phyloP scores from a whole-genome alignment of 2,329 filamentous ascomycete species.

The Bertia moriformis region DNA sequence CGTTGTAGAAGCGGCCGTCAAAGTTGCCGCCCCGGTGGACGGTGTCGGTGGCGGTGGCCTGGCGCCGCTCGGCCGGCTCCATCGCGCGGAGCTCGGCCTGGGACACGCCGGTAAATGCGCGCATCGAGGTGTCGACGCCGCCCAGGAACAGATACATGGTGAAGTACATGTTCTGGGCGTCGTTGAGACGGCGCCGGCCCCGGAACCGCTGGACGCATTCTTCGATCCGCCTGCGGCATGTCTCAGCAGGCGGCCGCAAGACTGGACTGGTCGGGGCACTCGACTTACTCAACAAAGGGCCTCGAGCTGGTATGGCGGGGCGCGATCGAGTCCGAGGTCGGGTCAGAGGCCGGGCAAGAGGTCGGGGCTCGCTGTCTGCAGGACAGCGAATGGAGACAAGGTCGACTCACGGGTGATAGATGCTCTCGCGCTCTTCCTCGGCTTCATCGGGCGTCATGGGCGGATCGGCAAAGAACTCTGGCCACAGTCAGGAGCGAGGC shows the following conservation, averaged over 20 bases:
- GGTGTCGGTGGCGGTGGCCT: constrained; percentile 47
- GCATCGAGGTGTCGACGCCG: constrained; percentile 49
- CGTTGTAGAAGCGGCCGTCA: constrained; percentile 31
- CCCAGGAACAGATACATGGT: constrained; percentile 70
- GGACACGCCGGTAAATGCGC: constrained; percentile 46
- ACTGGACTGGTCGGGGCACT: not conserved
- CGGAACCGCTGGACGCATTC: constrained; percentile 72
- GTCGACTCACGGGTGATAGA: constrained; percentile 53
- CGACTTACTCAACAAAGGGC: constrained; percentile 43
- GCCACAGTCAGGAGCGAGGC: too few relatives aligned
- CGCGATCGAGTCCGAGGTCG: constrained; percentile 8
- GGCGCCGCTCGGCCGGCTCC: constrained; percentile 49
- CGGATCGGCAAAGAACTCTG: constrained; percentile 66
- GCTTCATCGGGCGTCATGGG: constrained; percentile 61
- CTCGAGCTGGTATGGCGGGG: constrained; percentile 11
- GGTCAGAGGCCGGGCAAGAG: not conserved
- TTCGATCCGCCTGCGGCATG: constrained; percentile 54
- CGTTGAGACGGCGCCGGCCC: constrained; percentile 58
- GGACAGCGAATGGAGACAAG: too few relatives aligned
- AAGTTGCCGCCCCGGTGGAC: constrained; percentile 31
- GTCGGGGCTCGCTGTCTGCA: too few relatives aligned
- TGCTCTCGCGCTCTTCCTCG: constrained; percentile 40
- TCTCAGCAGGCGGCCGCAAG: constrained; percentile 2
- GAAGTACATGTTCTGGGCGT: constrained; percentile 50
- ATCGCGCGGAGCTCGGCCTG: constrained; percentile 44